Evolutionary conservation across 2,329 filamentous ascomycete species (phyloP).

Genomic region (Clathrospora elynae): DNA sequence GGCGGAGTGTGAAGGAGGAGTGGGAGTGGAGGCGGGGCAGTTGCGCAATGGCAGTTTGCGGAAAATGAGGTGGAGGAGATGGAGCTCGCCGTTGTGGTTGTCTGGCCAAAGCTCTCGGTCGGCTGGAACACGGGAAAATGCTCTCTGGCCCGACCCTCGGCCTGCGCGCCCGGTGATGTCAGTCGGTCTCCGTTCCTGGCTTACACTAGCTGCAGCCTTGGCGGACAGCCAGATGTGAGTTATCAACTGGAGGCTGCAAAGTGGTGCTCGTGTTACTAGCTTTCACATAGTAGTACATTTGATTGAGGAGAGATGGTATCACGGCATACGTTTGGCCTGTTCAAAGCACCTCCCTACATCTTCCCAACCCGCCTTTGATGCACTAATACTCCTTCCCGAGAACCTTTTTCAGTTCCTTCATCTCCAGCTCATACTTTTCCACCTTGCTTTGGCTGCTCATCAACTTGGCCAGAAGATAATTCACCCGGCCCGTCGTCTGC

Average conservation of each 20-base stretch:
- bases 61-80: slow-evolving; percentile 10
- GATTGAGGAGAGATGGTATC: slow-evolving; percentile 11
- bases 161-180: slow-evolving; percentile 10
- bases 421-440: slow-evolving; percentile 73
- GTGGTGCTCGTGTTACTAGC: no score
- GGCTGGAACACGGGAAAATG: slow-evolving; percentile 20
- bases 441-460: slow-evolving; percentile 76
- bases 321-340: neutral
- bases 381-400: slow-evolving; percentile 58
- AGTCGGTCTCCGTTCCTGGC: slow-evolving; percentile 4
- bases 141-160: slow-evolving; percentile 19
- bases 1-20: slow-evolving; percentile 18
- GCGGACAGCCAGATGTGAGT: no score
- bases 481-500: slow-evolving; percentile 68
- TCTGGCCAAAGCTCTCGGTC: slow-evolving; percentile 16
- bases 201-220: slow-evolving; percentile 1
- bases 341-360: neutral
- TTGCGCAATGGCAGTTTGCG: slow-evolving; percentile 31
- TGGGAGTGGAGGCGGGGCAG: slow-evolving; percentile 16
- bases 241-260: no score
- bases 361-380: no score
- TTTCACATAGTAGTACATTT: neutral
- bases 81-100: slow-evolving; percentile 19
- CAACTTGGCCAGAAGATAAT: slow-evolving; percentile 76
- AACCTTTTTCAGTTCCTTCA: slow-evolving; percentile 72